Base-by-base conservation (phyloP, 2,329 filamentous ascomycete genomes). In the Cladosporium sp. region DNA sequence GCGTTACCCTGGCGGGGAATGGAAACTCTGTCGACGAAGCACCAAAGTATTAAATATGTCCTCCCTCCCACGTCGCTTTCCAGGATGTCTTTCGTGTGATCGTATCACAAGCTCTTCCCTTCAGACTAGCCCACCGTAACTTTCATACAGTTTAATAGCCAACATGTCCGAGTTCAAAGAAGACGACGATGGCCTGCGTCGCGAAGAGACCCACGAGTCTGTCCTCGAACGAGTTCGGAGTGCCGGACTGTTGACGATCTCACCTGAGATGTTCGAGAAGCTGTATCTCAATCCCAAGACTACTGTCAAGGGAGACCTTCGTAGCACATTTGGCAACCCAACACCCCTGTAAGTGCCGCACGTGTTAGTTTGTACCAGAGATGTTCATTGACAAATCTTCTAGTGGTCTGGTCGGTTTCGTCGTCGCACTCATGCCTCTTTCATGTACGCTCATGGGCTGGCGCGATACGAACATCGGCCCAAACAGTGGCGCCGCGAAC, bases 261-360 rank as follows among this genome's bases (percentile, higher is more conserved):
- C 70, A 26, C 65, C 69, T n/a, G 70, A 71, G 55, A 62, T 69
- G 47, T 72, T 71, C 62, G 71, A 72, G 49, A 66, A 63, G n/a
- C 60, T 72, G 15, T 72, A 72, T 51, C 67, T 73, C 36, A 59
- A 65, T 34, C 71, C 70, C 2, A 58, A 67, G 51, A 66, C 44
- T 5, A 30, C 49, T 26, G 69, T 71, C 32, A 62, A 67, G 38
- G 70, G 70, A 11, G 64, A 71, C 24, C 59, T 72, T 10, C 54
- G 68, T 5, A 67, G 67, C 49, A 69, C 67, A 4, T 69, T 72
- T 38, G 71, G 64, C 59, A 71, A 71, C 21, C 70, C 70, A 4
- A 71, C 70, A n/a, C 70, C 70, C 11, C 44, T 70, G 28, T 65
- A 14, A 55, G 65, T 36, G 1, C 41, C 3, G 64, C 66, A 7